Conservation (phyloP, 352 stramenopile genomes). For the Globisporangium radiosum region DNA sequence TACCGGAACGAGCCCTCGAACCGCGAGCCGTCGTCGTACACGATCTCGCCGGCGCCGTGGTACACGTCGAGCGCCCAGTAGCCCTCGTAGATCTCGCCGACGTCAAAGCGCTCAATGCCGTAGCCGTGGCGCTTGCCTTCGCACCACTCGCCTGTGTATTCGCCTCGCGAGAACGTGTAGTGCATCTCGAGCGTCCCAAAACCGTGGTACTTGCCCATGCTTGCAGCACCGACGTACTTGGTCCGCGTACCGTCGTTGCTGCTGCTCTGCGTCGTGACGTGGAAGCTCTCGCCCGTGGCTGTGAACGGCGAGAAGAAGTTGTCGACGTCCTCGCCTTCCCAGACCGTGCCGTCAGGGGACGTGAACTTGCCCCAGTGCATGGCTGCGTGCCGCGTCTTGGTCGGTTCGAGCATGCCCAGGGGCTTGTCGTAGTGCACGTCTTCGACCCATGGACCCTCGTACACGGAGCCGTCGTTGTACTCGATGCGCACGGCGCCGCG, state of each 20-base stretch:
- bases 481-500: constrained; percentile 58
- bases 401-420: constrained; percentile 26
- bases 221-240: constrained; percentile 49
- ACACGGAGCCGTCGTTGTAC: constrained; percentile 72
- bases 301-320: constrained; percentile 81
- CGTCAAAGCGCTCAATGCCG: constrained; percentile 73
- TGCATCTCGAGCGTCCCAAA: constrained; percentile 62
- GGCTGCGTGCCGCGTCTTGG: constrained; percentile 35
- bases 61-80: constrained; percentile 66
- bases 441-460: constrained; percentile 79
- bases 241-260: constrained; percentile 12
- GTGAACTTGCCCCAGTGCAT: constrained; percentile 77
- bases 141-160: constrained; percentile 82
- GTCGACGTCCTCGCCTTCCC: constrained; percentile 70
- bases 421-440: constrained; percentile 46
- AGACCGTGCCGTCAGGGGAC: constrained; percentile 58
- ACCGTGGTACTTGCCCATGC: constrained; percentile 59
- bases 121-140: constrained; percentile 75
- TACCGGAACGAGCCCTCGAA: constrained; percentile 62
- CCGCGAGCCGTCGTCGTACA: constrained; percentile 60
- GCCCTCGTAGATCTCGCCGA: constrained; percentile 70
- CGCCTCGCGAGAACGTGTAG: constrained; percentile 48
- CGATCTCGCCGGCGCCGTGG: constrained; percentile 57
- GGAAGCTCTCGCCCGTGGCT: constrained; percentile 46
- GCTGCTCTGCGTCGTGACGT: constrained; percentile 29